Evolutionary conservation across 129 eudicot genomes (phyloP).

Genomic region (Mikania micrantha): DNA sequence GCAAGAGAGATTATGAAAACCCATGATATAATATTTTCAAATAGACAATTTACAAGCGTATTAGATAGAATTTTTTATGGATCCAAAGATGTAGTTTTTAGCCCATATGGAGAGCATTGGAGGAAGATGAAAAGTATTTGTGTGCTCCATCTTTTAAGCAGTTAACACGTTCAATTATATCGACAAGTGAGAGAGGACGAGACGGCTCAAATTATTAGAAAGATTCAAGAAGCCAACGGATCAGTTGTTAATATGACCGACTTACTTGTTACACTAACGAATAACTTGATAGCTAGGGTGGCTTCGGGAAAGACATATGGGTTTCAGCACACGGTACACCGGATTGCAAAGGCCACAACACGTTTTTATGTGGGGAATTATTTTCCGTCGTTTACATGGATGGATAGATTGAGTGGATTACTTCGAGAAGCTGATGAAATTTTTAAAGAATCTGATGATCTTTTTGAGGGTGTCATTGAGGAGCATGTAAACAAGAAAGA

Average conservation of each 20-base stretch:
- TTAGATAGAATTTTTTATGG: slow-evolving; percentile 11
- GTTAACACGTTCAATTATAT: slow-evolving; percentile 24
- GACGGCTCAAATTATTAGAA: slow-evolving; percentile 2
- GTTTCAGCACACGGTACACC: slow-evolving; percentile 12
- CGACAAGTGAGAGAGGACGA: slow-evolving; percentile 31
- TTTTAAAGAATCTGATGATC: no score
- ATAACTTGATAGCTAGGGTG: slow-evolving; percentile 30
- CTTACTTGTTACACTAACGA: slow-evolving; percentile 14
- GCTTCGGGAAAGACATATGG: slow-evolving; percentile 31
- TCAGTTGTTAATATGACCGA: slow-evolving; percentile 32
- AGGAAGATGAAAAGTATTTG: slow-evolving; percentile 26
- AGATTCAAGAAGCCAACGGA: background rate
- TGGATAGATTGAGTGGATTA: slow-evolving; percentile 25
- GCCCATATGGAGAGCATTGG: slow-evolving; percentile 40
- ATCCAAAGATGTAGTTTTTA: slow-evolving; percentile 18
- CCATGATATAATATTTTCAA: slow-evolving; percentile 29
- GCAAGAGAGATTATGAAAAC: slow-evolving; percentile 43
- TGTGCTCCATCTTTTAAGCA: slow-evolving; percentile 25
- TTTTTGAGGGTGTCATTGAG: no score
- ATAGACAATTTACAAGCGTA: slow-evolving; percentile 19
- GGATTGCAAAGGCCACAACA: slow-evolving; percentile 20
- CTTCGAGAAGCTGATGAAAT: slow-evolving; percentile 6
- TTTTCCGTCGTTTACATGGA: slow-evolving; percentile 29
- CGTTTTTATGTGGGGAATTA: slow-evolving; percentile 27
- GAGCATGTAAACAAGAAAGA: no score